These are phyloP conservation scores for Amaranthus tricolor DNA, from an alignment of 179 eudicot genomes.

Conservation along the genomic window DNA sequence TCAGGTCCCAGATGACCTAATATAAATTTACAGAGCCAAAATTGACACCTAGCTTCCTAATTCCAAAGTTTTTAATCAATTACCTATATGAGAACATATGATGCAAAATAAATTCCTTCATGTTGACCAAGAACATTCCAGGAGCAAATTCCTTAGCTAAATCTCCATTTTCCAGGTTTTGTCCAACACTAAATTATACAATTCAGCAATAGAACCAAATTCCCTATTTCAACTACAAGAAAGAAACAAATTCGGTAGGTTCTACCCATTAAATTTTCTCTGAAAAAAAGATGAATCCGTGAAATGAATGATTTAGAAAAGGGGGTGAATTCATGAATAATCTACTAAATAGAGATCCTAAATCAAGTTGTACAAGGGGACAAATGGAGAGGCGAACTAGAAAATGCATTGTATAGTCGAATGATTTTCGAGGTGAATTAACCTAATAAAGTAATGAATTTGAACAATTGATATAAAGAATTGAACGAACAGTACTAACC, in stretches of 20 bases:
- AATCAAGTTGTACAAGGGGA: not conserved
- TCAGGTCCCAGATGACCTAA: not conserved
- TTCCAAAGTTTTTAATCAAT: not conserved
- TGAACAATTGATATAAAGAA: no score
- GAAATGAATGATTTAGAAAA: not conserved
- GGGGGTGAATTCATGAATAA: not conserved
- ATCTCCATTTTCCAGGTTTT: not conserved
- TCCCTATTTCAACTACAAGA: not conserved
- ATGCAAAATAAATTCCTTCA: not conserved
- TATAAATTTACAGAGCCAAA: not conserved
- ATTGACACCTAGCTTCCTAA: not conserved
- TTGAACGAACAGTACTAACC: no score
- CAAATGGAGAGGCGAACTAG: not conserved
- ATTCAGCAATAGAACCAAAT: not conserved
- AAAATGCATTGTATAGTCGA: no score
- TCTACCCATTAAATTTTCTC: not conserved
- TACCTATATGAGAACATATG: not conserved
- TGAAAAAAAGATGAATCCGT: not conserved
- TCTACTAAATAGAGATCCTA: not conserved
- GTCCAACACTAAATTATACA: not conserved
- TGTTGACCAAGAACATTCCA: not conserved
- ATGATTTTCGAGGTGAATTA: no score
- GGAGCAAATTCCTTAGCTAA: not conserved
- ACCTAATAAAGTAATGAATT: no score
- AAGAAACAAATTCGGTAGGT: no score